A percentile compares a stretch with the other conserved stretches of the same genome.
Conservation (phyloP, 2,329 filamentous ascomycete genomes). For the Colletotrichum tanaceti region DNA sequence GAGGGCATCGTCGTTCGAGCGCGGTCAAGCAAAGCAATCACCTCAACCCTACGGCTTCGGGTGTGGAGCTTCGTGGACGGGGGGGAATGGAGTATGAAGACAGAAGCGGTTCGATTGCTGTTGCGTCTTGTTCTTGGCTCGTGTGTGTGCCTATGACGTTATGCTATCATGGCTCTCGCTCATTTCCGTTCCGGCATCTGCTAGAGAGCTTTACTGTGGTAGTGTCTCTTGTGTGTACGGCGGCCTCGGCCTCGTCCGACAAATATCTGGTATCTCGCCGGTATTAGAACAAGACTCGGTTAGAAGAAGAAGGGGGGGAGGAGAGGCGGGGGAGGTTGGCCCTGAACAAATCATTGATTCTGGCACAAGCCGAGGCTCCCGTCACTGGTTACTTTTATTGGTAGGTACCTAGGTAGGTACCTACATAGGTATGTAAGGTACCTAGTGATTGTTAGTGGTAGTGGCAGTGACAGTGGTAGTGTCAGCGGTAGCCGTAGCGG, state of each 20-base stretch:
- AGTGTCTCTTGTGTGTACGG: background rate
- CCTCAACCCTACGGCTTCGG: background rate
- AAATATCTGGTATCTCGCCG: background rate
- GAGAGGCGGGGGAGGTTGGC: no score
- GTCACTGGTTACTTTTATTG: no score
- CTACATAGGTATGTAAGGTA: no score
- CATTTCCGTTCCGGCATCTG: no score
- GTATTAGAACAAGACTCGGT: background rate
- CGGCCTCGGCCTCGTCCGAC: no score
- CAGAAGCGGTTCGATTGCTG: background rate
- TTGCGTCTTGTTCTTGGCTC: background rate
- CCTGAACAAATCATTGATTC: background rate
- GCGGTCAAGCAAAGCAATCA: no score
- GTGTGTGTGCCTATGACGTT: background rate
- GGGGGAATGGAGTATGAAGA: no score
- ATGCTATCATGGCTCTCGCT: slow-evolving; percentile 15
- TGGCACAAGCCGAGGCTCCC: background rate
- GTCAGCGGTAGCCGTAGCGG: no score
- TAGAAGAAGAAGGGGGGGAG: background rate
- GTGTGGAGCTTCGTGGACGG: background rate
- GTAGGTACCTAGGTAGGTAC: no score
- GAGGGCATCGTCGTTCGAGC: background rate
- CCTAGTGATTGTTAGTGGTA: no score
- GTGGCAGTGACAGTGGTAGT: no score
- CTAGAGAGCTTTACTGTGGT: background rate